Evolutionary conservation across 2,329 filamentous ascomycete genomes (phyloP).

Genomic region (Chaetomium strumarium): DNA sequence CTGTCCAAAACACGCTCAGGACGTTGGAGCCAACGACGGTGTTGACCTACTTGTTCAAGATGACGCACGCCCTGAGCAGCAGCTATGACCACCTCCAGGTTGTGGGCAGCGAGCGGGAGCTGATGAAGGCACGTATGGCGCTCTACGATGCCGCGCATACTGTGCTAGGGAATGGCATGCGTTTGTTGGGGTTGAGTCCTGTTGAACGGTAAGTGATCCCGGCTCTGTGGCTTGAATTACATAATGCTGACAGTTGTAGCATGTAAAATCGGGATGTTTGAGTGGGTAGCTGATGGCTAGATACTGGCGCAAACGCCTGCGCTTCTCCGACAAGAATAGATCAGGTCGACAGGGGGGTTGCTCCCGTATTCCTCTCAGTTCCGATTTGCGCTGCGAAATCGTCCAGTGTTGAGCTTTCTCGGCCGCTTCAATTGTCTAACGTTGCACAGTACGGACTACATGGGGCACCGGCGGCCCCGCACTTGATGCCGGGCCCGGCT

Average conservation of each 20-base stretch:
- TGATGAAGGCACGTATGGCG: conserved; percentile 67
- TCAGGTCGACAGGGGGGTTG: no score
- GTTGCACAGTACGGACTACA: no score
- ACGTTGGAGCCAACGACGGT: conserved; percentile 62
- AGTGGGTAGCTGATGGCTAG: no score
- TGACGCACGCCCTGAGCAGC: conserved; percentile 73
- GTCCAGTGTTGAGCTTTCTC: no score
- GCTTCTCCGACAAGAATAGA: no score
- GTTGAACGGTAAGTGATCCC: conserved; percentile 51
- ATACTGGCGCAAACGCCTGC: no score
- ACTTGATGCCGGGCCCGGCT: no score
- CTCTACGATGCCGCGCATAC: conserved; percentile 71
- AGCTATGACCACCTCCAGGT: conserved; percentile 80
- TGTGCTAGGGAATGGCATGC: conserved; percentile 79
- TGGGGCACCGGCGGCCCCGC: no score
- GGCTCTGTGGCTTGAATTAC: neutral
- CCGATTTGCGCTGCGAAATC: no score
- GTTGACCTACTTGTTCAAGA: conserved; percentile 68
- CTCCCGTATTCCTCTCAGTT: no score
- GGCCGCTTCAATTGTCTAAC: no score
- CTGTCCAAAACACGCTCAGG: conserved; percentile 76
- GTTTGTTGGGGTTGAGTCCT: conserved; percentile 68
- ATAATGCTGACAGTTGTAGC: conserved; percentile 2
- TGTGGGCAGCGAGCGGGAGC: conserved; percentile 67
- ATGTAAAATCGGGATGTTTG: no score